Conservation (phyloP, 2,329 filamentous ascomycete genomes). For the Elsinoe batatas region DNA sequence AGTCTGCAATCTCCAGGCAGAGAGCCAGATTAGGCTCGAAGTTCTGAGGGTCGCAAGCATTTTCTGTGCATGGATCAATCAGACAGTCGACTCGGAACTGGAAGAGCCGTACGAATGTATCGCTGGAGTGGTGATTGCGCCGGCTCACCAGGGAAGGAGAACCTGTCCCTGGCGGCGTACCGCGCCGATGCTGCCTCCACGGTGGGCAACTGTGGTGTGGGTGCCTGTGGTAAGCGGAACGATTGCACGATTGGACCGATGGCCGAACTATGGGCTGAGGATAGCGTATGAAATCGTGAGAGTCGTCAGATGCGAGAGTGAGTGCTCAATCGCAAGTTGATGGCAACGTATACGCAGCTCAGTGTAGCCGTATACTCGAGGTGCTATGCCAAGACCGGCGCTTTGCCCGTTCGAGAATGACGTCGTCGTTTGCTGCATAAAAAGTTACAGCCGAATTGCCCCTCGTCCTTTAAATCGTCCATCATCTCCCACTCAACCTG, state of each 20-base stretch:
- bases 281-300: background rate
- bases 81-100: background rate
- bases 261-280: background rate
- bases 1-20: slow-evolving; percentile 89
- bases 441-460: background rate
- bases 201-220: slow-evolving; percentile 11
- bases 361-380: slow-evolving; percentile 4
- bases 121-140: slow-evolving; percentile 81
- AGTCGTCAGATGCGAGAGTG: background rate
- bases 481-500: background rate
- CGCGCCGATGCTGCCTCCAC: slow-evolving; percentile 94
- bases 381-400: slow-evolving; percentile 9
- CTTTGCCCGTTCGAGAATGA: slow-evolving; percentile 8
- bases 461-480: background rate
- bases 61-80: slow-evolving; percentile 42
- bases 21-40: slow-evolving; percentile 95
- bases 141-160: slow-evolving; percentile 69
- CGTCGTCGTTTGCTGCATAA: background rate
- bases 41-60: slow-evolving; percentile 93
- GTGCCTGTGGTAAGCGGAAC: background rate
- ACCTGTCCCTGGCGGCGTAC: slow-evolving; percentile 90
- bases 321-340: slow-evolving; percentile 8
- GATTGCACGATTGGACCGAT: background rate
- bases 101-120: slow-evolving; percentile 63
- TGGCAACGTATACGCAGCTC: background rate